Evolutionary conservation across 2,329 filamentous ascomycete genomes (phyloP).

Genomic region (Trichoderma arundinaceum): DNA sequence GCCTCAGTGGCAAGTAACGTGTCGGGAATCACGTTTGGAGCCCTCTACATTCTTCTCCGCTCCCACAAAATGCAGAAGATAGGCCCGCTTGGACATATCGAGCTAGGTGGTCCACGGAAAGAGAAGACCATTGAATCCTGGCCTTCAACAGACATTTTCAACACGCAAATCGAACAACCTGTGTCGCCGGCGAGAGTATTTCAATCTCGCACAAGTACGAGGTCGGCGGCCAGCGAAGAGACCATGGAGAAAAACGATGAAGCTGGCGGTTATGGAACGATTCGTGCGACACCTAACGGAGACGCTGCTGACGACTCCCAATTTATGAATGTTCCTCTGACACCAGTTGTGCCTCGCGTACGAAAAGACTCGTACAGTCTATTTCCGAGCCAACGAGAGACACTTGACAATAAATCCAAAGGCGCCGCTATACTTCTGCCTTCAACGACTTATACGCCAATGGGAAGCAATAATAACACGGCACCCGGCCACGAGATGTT

Average conservation of each 20-base stretch:
- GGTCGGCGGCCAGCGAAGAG: background rate
- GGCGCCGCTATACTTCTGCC: slow-evolving; percentile 46
- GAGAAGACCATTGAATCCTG: slow-evolving; percentile 26
- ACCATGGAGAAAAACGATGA: background rate
- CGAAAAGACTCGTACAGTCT: slow-evolving; percentile 35
- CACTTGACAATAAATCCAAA: slow-evolving; percentile 39
- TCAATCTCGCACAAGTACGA: slow-evolving; percentile 22
- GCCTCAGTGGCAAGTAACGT: slow-evolving; percentile 70
- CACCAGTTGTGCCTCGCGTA: background rate
- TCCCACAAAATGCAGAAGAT: slow-evolving; percentile 65
- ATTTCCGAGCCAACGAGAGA: slow-evolving; percentile 34
- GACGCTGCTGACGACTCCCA: slow-evolving; percentile 7
- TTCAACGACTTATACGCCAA: slow-evolving; percentile 33
- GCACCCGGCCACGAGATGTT: background rate
- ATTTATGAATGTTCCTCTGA: background rate
- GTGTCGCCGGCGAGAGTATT: slow-evolving; percentile 31
- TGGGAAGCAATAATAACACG: slow-evolving; percentile 2
- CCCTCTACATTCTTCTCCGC: slow-evolving; percentile 70
- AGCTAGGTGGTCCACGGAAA: slow-evolving; percentile 53
- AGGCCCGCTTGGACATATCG: slow-evolving; percentile 49
- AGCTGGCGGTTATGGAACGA: background rate
- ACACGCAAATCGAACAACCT: slow-evolving; percentile 36
- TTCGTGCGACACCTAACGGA: background rate
- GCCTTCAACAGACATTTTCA: slow-evolving; percentile 31
- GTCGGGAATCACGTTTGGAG: slow-evolving; percentile 67